These are phyloP conservation scores for Epichloe hybrida DNA, from an alignment of 2,329 filamentous ascomycete species.

Conservation along the genomic window DNA sequence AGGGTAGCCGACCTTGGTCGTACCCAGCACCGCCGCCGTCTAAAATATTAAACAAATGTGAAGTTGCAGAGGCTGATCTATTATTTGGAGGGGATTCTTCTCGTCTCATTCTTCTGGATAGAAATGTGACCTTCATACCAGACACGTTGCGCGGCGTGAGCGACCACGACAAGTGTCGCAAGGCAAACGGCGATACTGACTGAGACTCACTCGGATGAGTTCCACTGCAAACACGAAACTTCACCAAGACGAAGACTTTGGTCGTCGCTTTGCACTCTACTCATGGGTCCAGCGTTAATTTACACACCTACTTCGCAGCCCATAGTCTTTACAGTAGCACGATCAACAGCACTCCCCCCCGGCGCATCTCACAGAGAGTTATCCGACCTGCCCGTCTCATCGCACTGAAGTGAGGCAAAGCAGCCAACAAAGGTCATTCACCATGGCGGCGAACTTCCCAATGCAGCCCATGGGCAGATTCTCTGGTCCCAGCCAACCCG, in stretches of 20 bases:
- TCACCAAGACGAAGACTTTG: background rate
- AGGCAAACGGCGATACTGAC: background rate
- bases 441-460: conserved; percentile 35
- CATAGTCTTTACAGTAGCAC: background rate
- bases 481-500: conserved; percentile 50
- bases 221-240: background rate
- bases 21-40: too few species aligned
- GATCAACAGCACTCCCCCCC: too few species aligned
- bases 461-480: conserved; percentile 61
- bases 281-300: too few species aligned
- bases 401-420: background rate
- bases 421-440: background rate
- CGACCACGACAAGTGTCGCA: background rate
- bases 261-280: background rate
- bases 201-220: background rate
- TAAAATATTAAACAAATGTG: too few species aligned
- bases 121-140: background rate
- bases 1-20: too few species aligned
- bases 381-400: background rate
- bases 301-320: background rate
- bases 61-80: too few species aligned
- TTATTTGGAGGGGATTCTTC: too few species aligned
- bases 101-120: background rate
- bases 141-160: background rate
- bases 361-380: background rate